Conservation (phyloP, 2,329 filamentous ascomycete species). For the Claviceps paspali region DNA sequence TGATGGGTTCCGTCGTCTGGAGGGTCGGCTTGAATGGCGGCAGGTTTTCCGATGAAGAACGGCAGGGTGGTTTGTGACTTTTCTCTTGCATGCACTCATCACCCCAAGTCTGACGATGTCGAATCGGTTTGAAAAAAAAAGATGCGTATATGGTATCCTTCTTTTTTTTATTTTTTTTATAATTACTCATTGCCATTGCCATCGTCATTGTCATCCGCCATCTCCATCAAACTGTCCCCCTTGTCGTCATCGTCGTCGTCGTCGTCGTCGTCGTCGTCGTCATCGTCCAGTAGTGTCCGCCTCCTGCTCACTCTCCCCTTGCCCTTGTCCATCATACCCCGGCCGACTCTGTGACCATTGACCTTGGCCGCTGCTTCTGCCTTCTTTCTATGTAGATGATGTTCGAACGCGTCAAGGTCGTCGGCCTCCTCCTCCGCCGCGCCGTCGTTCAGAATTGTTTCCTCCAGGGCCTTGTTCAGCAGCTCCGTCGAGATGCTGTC, state of each 20-base stretch:
- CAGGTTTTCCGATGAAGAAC: slow-evolving; percentile 18
- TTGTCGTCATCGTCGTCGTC: too few species aligned
- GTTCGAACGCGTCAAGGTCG: slow-evolving; percentile 35
- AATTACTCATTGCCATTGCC: slow-evolving; percentile 18
- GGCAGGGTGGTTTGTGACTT: slow-evolving; percentile 6
- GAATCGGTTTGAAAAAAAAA: too few species aligned
- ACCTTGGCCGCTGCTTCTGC: slow-evolving; percentile 24
- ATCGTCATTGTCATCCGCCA: slow-evolving; percentile 36
- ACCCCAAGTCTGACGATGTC: too few species aligned
- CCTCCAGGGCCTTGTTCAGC: slow-evolving; percentile 54
- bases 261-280: too few species aligned
- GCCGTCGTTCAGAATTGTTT: slow-evolving; percentile 34
- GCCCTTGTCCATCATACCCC: slow-evolving; percentile 24
- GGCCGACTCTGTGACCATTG: slow-evolving; percentile 13
- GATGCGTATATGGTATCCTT: too few species aligned
- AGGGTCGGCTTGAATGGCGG: slow-evolving; percentile 31
- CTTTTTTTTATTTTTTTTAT: background rate
- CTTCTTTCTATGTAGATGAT: slow-evolving; percentile 32
- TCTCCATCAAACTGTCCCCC: slow-evolving; percentile 37
- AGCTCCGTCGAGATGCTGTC: slow-evolving; percentile 71
- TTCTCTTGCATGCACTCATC: too few species aligned
- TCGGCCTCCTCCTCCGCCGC: slow-evolving; percentile 32
- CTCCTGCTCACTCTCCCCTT: slow-evolving; percentile 27
- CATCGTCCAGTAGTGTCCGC: slow-evolving; percentile 18
- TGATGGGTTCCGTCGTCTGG: slow-evolving; percentile 33